phyloP scores from a whole-genome alignment of 352 stramenopile species.

The Phytophthora pisi region DNA sequence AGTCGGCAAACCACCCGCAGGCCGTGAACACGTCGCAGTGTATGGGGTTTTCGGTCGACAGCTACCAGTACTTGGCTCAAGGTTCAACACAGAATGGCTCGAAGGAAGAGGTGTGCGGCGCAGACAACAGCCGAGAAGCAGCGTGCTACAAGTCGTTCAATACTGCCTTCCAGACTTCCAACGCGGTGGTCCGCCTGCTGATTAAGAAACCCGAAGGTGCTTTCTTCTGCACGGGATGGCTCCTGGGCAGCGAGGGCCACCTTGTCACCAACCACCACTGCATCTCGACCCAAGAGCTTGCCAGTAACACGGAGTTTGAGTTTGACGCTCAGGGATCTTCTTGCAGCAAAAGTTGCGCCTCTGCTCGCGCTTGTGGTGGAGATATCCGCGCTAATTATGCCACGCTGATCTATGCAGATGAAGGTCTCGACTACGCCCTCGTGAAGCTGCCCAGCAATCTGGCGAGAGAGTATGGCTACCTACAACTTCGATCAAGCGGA shows the following conservation, averaged over 20 bases:
- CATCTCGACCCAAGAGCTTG: slow-evolving; percentile 50
- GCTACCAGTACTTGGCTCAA: slow-evolving; percentile 42
- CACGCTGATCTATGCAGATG: slow-evolving; percentile 44
- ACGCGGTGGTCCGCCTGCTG: slow-evolving; percentile 57
- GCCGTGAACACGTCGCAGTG: slow-evolving; percentile 30
- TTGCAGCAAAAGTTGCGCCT: slow-evolving; percentile 45
- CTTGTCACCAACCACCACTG: slow-evolving; percentile 84
- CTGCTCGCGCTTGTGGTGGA: slow-evolving; percentile 42
- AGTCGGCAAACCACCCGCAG: neutral
- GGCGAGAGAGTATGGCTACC: slow-evolving; percentile 53
- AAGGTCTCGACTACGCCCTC: slow-evolving; percentile 64
- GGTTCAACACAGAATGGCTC: slow-evolving; percentile 18
- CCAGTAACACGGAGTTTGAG: slow-evolving; percentile 67
- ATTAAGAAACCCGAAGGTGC: slow-evolving; percentile 58
- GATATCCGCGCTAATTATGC: slow-evolving; percentile 32
- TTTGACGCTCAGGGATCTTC: slow-evolving; percentile 50
- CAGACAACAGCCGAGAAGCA: slow-evolving; percentile 60
- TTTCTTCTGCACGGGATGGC: slow-evolving; percentile 78
- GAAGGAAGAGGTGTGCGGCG: slow-evolving; percentile 58
- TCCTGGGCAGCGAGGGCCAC: slow-evolving; percentile 75
- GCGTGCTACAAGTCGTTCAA: slow-evolving; percentile 43
- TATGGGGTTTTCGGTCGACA: slow-evolving; percentile 57
- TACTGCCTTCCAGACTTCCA: slow-evolving; percentile 23
- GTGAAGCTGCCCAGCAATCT: slow-evolving; percentile 61
- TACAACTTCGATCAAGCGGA: slow-evolving; percentile 52